Evolutionary conservation across 768 basidiomycete genomes (phyloP), one percentile per base, ranked within the genome.

Genomic region (Gelatoporia subvermispora): DNA sequence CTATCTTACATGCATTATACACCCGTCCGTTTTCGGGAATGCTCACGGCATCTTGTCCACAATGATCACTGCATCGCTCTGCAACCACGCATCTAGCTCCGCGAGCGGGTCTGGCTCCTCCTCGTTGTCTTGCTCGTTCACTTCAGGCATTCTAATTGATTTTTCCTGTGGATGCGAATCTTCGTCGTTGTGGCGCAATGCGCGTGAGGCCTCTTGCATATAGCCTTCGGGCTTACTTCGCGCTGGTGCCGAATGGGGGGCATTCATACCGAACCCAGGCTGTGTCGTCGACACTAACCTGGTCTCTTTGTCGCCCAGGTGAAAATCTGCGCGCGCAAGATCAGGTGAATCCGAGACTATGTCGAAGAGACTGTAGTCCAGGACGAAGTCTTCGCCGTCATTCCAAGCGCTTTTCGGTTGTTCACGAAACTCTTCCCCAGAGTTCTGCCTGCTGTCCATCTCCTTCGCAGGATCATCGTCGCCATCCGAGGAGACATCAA

Each of bases 61-160:
- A 47, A 85, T 78, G 37, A 78, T 73, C 1, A 87, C 78, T 3
- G 78, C 74, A 23, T 75, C 83, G 58, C 85, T 85, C 24, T 76
- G 69, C 55, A 88, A 62, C 83, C 83, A 89, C 39, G 72, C 77
- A 50, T 86, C 81, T 23, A 89, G 71, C 53, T 84, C 83, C 4
- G 77, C 82, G 42, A 85, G 72, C 43, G 81, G 74, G 42, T 84
- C 77, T n/a, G 28, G 28, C 13, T 31, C 28, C 28, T 31, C 28
- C 28, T 5, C 28, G 7, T 31, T 13, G 60, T 60, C 55, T 18
- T 57, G 60, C 5, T 48, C 40, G 16, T 41, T 7, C 17, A 24
- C 43, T 8, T 22, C 21, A 16, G 36, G 31, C 37, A 18, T 59
- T 49, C 36, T 49, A 51, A 24, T 47, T n/a, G 28, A n/a, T 18